Evolutionary conservation across 2,329 filamentous ascomycete genomes (phyloP), one percentile per base, ranked within the genome.

Genomic region (Tolypocladium inflatum): DNA sequence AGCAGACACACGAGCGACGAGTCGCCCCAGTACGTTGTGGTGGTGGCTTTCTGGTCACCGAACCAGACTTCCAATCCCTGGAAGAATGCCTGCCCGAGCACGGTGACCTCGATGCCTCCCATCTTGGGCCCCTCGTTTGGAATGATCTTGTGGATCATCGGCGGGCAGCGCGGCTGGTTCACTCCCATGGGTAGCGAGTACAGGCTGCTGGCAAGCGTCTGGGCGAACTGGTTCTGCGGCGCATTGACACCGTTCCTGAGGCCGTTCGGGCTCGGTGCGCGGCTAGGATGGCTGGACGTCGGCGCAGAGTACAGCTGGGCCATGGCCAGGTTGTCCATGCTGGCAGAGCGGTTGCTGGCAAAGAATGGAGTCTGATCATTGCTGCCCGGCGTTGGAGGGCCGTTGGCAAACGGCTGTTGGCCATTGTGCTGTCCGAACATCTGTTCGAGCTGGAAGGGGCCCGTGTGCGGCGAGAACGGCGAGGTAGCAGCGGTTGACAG

Each of bases 31-130:
- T 83, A 94, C 0, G 88, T 90, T 1, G 89, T 92, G 0, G 87
- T 89, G 0, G 87, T 80, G 2, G 82, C 82, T 63, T 77, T 79
- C 54, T 78, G 74, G 39, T 80, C 76, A 26, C 92, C 92, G 70
- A 97, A 97, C 72, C 91, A 88, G 57, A 96, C 89, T 61, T 92
- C 89, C 61, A 95, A 80, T 1, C 72, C 88, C 61, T 82, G 87
- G 62, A 85, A 87, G 69, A 96, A 96, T 17, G 87, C 85, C 62
- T 86, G 89, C 21, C 92, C 91, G 10, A 96, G 78, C 58, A 94
- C 83, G 0, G 90, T 93, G 3, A 96, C 90, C 70, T 97, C 91
- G 56, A 90, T 91, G 48, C 91, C 91, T 59, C 91, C 91, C 41
- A 84, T 84, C 59, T 86, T 89, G 8, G 91, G 89, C 0, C 91